Percentiles rank a stretch among this genome's conserved stretches.
phyloP scores from a whole-genome alignment of 148 eudicot genomes.

The Vaccinium vitisidaea region DNA sequence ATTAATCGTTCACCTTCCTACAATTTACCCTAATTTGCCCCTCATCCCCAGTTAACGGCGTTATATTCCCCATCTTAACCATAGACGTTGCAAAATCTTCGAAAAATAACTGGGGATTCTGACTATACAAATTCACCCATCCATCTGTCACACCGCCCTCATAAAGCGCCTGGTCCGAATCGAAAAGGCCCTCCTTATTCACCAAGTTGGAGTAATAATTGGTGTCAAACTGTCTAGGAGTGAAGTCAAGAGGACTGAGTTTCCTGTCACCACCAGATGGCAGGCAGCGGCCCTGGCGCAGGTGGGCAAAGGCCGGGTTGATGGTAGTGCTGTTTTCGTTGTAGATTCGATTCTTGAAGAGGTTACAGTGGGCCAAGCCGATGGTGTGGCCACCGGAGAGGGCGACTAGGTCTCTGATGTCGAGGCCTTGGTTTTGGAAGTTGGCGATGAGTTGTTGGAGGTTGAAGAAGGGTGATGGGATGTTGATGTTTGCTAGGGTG shows the following conservation, averaged over 20 bases:
- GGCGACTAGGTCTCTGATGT: conserved; percentile 23
- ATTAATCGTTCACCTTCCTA: conserved; percentile 17
- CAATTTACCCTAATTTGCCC: conserved; percentile 43
- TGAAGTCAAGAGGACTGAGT: conserved; percentile 47
- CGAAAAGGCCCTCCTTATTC: conserved; percentile 41
- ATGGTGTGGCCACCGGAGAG: conserved; percentile 50
- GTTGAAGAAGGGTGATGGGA: conserved; percentile 31
- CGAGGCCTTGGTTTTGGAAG: conserved; percentile 25
- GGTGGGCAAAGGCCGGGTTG: conserved; percentile 28
- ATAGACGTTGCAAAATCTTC: conserved; percentile 43
- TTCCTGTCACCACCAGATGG: conserved; percentile 34
- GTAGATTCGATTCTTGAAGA: conserved; percentile 50
- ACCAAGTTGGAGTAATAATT: conserved; percentile 50
- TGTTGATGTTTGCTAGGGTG: conserved; percentile 14
- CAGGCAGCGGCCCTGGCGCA: conserved; percentile 41
- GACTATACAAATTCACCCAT: conserved; percentile 39
- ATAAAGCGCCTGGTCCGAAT: conserved; percentile 60
- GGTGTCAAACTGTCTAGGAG: conserved; percentile 43
- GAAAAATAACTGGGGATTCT: conserved; percentile 28
- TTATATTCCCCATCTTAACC: conserved; percentile 57
- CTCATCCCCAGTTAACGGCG: conserved; percentile 40
- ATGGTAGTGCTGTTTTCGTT: conserved; percentile 36
- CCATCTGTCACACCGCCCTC: conserved; percentile 48
- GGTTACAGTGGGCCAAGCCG: conserved; percentile 48
- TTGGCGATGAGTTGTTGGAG: conserved; percentile 20